Evolutionary conservation across 1,284 basidiomycete species (phyloP), one percentile per base, ranked within the genome.

Genomic region (Schizophyllum amplum): DNA sequence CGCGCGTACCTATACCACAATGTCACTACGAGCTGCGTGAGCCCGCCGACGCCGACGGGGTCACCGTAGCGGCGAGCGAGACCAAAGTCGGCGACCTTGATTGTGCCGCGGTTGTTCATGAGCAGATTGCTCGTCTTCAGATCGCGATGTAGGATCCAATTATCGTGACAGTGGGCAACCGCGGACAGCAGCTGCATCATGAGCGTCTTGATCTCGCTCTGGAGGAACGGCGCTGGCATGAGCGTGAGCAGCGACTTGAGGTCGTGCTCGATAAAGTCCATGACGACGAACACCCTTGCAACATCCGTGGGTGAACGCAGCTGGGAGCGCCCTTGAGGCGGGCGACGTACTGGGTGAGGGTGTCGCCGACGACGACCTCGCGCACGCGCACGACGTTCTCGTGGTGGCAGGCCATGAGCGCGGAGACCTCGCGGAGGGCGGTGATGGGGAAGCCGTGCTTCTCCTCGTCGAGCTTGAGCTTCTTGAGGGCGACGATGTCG

Each of bases 221-320:
- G 93, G 24, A 98, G 75, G 73, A 99, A 99, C 0, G 96, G 94
- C 46, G 88, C 83, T 1, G 93, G 91, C 94, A 98, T 98, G 60
- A 92, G 78, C 11, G 88, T 90, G 56, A 99, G 80, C 53, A 99
- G 80, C 1, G 94, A 92, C 73, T 99, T 99, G 68, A 99, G 86
- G 70, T 99, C 96, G 71, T 99, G 97, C 72, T 99, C 97, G 68
- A 99, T 95, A 68, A 99, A 99, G 67, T 98, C 96, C 94, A 98
- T 98, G 26, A 98, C 95, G 61, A 99, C 94, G 72, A 94, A 99
- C 56, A 98, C 93, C 77, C 93, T 95, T 77, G 55, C 27, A 33
- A 33, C 27, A 13, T 13, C 6, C 27, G n/a, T 13, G 27, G 27
- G 60, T 60, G 61, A 63, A 64, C 62, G 51, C 55, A 58, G 60